phyloP scores from a whole-genome alignment of 352 stramenopile genomes.

The Phytophthora sojae region DNA sequence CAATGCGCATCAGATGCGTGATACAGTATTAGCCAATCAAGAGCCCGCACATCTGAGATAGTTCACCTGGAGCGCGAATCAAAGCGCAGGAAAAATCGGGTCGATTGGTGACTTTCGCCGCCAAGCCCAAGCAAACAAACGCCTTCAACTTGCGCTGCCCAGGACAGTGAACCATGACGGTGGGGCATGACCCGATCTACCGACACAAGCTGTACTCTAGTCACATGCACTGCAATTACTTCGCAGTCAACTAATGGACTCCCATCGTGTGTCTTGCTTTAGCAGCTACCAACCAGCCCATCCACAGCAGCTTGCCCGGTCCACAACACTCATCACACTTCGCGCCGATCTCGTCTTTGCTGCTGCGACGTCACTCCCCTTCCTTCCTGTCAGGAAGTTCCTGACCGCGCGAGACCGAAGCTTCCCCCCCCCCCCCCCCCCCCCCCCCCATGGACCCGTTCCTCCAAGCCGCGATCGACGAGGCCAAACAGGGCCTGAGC shows the following conservation, averaged over 20 bases:
- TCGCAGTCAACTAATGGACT: too few relatives aligned
- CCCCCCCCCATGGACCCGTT: conserved; percentile 39
- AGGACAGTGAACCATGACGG: too few relatives aligned
- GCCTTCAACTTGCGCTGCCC: too few relatives aligned
- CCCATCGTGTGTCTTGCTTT: too few relatives aligned
- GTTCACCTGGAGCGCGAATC: not conserved
- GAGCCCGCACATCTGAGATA: not conserved
- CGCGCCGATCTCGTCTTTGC: conserved; percentile 14
- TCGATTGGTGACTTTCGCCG: conserved; percentile 1
- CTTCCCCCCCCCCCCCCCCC: too few relatives aligned
- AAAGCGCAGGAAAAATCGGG: not conserved
- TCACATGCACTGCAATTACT: too few relatives aligned
- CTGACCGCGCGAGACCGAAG: not conserved
- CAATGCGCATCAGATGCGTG: not conserved
- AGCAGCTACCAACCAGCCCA: not conserved
- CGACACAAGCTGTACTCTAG: too few relatives aligned
- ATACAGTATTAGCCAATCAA: not conserved
- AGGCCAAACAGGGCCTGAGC: conserved; percentile 35
- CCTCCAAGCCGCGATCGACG: conserved; percentile 39
- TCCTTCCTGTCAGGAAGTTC: not conserved
- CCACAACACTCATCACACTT: conserved; percentile 18
- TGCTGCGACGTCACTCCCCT: conserved; percentile 16
- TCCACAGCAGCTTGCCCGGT: conserved; percentile 4
- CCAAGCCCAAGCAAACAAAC: too few relatives aligned
- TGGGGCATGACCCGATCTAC: too few relatives aligned